phyloP scores from a whole-genome alignment of 2,329 filamentous ascomycete species.

The Ophiosphaerella narmari region DNA sequence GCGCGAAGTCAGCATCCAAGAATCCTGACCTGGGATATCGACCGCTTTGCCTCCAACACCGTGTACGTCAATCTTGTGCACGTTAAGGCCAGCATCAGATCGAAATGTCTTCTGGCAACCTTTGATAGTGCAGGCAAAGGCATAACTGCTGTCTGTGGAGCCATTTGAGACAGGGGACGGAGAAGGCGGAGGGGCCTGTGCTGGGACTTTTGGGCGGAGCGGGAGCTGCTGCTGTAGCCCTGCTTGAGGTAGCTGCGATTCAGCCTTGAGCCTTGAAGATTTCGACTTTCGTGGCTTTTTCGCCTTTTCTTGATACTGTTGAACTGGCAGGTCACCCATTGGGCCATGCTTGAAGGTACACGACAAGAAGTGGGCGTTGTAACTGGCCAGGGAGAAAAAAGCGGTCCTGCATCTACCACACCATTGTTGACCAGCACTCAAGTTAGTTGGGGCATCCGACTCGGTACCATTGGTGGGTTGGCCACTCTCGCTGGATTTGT shows the following conservation, averaged over 20 bases:
- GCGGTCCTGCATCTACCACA: conserved; percentile 28
- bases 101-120: conserved; percentile 21
- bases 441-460: conserved; percentile 10
- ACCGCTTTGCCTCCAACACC: conserved; percentile 24
- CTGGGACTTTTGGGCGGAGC: too few relatives aligned
- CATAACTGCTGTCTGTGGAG: not conserved
- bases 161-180: not conserved
- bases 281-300: not conserved
- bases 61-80: conserved; percentile 28
- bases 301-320: not conserved
- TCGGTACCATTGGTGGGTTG: not conserved
- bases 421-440: conserved; percentile 5
- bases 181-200: not conserved
- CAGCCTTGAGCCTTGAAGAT: not conserved
- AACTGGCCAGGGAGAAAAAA: conserved; percentile 19
- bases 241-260: too few relatives aligned
- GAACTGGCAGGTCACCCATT: not conserved
- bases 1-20: conserved; percentile 26
- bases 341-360: conserved; percentile 13
- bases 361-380: conserved; percentile 26
- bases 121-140: conserved; percentile 13
- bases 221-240: too few relatives aligned
- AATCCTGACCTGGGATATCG: conserved; percentile 25
- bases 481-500: conserved; percentile 3
- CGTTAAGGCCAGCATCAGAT: conserved; percentile 24